Base-by-base conservation (phyloP, 306 rosid species). In the Lathyrus oleraceus region DNA sequence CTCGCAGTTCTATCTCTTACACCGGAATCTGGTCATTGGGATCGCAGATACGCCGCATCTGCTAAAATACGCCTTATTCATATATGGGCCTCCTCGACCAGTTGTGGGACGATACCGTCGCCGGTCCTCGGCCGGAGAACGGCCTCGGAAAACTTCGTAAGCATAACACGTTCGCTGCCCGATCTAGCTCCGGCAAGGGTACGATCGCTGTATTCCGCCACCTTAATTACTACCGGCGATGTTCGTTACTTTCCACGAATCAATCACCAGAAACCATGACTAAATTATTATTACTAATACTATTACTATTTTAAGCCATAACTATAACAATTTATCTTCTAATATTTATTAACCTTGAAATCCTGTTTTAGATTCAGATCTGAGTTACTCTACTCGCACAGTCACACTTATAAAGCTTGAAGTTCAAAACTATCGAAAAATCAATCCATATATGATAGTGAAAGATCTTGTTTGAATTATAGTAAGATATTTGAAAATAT, bases 31-130 rank as follows among this genome's bases (percentile, higher is more conserved):
- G 72, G 40, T 74, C 65, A 32, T 43, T 43, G 69, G 61, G 68
- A 38, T 69, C 32, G 30, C 65, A 35, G 72, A 13, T 28, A 7
- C 42, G 77, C 77, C 25, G 51, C 80, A 74, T 78, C 80, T 70
- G 80, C 80, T 74, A 51, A 51, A 52, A 51, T 52, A 38, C 81
- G 83, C 78, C 10, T 15, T 53, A 61, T 78, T 70, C 74, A 4
- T 19, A 27, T 42, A 74, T 74, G 72, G 86, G 96, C 59, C 84
- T 94, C 10, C 96, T 94, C n/a, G 98, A 94, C 60, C 97, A 94
- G 74, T 85, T 94, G 45, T 94, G 98, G 98, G 98, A 94, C 51
- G 97, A 90, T 68, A 94, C 98, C 72, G 84, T 94, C 1, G 98
- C 97, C 48, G 98, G 98, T 0, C 98, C 98, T 20, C 80, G 59